Evolutionary conservation across 306 rosid genomes (phyloP).

Genomic region (Albizia julibrissin): DNA sequence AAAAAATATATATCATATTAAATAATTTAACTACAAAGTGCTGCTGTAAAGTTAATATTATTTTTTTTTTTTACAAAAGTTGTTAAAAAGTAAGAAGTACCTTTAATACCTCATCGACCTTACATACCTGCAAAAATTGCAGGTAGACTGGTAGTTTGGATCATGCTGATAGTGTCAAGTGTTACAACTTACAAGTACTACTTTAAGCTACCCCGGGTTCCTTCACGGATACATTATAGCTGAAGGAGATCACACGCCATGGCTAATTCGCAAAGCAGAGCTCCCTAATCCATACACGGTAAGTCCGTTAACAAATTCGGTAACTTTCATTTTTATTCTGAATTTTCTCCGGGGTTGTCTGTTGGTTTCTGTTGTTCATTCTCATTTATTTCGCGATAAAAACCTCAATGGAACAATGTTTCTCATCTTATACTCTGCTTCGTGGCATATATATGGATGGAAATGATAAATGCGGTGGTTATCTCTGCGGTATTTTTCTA

Average conservation of each 20-base stretch:
- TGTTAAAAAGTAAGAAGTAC: background rate
- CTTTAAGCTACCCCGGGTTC: background rate
- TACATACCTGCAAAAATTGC: background rate
- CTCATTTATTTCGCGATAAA: background rate
- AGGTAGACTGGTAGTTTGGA: background rate
- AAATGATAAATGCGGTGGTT: slow-evolving; percentile 22
- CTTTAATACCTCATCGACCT: background rate
- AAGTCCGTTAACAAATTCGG: background rate
- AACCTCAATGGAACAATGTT: background rate
- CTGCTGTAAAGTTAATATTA: too few species aligned
- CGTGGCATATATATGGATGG: background rate
- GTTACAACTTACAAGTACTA: background rate
- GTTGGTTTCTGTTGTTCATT: background rate
- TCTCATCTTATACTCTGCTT: background rate
- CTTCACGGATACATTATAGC: background rate
- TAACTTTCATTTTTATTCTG: background rate
- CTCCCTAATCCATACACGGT: background rate
- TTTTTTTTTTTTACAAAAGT: too few species aligned
- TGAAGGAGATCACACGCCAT: background rate
- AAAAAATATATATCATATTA: too few species aligned
- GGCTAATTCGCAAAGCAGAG: background rate
- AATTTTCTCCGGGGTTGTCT: background rate
- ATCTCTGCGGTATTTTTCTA: background rate
- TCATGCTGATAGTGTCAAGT: background rate
- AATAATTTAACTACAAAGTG: too few species aligned